phyloP scores from a whole-genome alignment of 257 asterid genomes.

The Solanum ossicruentum region DNA sequence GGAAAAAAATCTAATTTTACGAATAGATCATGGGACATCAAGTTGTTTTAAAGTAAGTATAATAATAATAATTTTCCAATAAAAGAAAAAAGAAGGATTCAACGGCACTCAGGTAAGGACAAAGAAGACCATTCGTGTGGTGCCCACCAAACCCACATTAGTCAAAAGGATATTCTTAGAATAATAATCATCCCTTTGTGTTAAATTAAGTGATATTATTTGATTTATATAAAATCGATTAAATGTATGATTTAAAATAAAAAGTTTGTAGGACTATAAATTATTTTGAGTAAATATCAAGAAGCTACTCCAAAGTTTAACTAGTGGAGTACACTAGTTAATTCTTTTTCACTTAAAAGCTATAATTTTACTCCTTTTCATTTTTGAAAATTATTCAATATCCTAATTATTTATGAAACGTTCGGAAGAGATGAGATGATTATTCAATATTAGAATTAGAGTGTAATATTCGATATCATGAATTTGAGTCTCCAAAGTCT shows the following conservation, averaged over 20 bases:
- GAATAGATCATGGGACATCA: too few species aligned
- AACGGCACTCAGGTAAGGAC: neutral
- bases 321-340: neutral
- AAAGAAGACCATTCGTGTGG: neutral
- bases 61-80: neutral
- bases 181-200: neutral
- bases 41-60: neutral
- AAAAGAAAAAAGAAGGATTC: neutral
- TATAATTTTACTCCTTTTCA: neutral
- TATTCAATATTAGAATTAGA: neutral
- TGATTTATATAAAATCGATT: rapidly evolving
- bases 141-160: neutral
- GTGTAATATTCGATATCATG: neutral
- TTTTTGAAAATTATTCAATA: neutral
- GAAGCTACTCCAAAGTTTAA: neutral
- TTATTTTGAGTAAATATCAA: neutral
- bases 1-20: neutral
- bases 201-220: neutral
- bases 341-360: neutral
- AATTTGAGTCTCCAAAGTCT: neutral
- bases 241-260: neutral
- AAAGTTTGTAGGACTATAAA: neutral
- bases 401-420: neutral
- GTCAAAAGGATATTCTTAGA: neutral
- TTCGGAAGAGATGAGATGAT: neutral